Evolutionary conservation across 768 basidiomycete genomes (phyloP), one percentile per base, ranked within the genome.

Genomic region (Macrolepiota fuliginosa): DNA sequence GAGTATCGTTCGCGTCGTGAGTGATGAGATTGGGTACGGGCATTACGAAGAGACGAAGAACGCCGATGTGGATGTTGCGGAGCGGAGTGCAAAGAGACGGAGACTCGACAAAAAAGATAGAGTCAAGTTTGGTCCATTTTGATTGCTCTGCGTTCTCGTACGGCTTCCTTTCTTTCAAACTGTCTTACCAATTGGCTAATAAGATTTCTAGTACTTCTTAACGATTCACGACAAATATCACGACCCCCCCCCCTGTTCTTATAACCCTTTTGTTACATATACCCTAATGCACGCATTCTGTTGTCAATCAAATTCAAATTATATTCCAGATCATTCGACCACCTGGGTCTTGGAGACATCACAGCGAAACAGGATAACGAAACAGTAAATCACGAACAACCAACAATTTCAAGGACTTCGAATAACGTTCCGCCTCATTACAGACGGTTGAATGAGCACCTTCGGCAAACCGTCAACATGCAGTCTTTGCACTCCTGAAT

Each of bases 401-500:
- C 36, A 58, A 3, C 17, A 11, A 4, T 45, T 45, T n/a, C 42
- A 56, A 39, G n/a, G 22, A 24, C 42, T n/a, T n/a, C n/a, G n/a
- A n/a, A n/a, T n/a, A 46, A 10, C 17, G n/a, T n/a, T 19, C 47
- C 11, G 47, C 10, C 15, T n/a, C 7, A 45, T 45, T 22, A 45
- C 42, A 56, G 49, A 27, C 64, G 62, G 27, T 66, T 66, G 35
- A 62, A 27, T 13, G 65, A 64, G 54, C 65, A 66, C 11, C 65
- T 45, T 11, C 63, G 55, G 54, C 65, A 66, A 29, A 61, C 50
- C 13, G 56, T 52, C 39, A 67, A 40, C 42, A 56, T 58, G 59
- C 66, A 67, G 35, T 65, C 46, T 25, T 40, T 58, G 57, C 63
- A 67, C 62, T 55, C 63, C 66, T 65, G 32, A 11, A 9, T 10